Conservation (phyloP, 1,139 yeast genomes). For the Saccharomycopsis hybrid region DNA sequence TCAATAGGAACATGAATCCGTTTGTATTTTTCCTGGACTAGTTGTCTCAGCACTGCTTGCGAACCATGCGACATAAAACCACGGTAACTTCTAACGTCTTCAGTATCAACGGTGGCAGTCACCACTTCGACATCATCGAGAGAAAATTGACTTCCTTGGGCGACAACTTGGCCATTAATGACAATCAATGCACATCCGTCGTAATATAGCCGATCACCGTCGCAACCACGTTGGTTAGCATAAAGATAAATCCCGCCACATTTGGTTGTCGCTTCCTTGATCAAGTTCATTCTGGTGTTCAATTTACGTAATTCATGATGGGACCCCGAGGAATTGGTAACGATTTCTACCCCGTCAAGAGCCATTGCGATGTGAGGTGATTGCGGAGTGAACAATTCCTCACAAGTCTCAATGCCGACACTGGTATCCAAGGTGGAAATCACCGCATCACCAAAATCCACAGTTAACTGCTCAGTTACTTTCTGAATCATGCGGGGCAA, state of each 20-base stretch:
- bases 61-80: conserved; percentile 67
- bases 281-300: conserved; percentile 75
- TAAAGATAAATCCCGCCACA: conserved; percentile 95
- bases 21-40: conserved; percentile 44
- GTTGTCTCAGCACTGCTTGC: conserved; percentile 44
- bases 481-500: conserved; percentile 64
- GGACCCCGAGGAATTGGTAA: conserved; percentile 92
- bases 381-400: conserved; percentile 92
- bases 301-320: conserved; percentile 93
- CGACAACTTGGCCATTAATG: conserved; percentile 83
- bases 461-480: conserved; percentile 58
- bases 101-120: conserved; percentile 87
- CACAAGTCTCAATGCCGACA: conserved; percentile 95
- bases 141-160: conserved; percentile 89
- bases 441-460: conserved; percentile 86
- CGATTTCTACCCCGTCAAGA: conserved; percentile 90
- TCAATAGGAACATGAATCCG: conserved; percentile 57
- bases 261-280: conserved; percentile 86
- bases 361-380: conserved; percentile 92
- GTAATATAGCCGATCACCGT: conserved; percentile 92
- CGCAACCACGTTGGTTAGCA: conserved; percentile 96
- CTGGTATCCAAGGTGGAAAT: conserved; percentile 78
- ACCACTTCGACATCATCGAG: conserved; percentile 88
- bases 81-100: conserved; percentile 82
- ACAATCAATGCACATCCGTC: conserved; percentile 96